Percentiles rank a stretch among this genome's conserved stretches.
Conservation (phyloP, 805 yeast genomes). For the Yarrowia yakushimensis region DNA sequence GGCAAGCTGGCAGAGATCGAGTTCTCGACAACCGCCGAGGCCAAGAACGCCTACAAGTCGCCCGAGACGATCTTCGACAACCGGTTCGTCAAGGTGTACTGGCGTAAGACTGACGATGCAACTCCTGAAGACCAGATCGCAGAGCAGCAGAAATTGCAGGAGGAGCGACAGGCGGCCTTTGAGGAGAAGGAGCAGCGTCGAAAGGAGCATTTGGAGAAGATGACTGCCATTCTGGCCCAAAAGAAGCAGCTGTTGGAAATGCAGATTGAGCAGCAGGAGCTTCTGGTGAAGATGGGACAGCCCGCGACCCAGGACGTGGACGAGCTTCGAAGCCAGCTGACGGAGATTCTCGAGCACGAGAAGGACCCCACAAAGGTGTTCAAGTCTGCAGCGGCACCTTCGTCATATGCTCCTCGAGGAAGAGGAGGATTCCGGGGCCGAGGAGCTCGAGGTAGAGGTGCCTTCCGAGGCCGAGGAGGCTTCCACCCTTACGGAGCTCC, state of each 20-base stretch:
- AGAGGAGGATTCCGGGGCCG: conserved; percentile 2
- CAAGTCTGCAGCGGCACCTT: background rate
- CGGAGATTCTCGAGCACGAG: conserved; percentile 31
- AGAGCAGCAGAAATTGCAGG: conserved; percentile 40
- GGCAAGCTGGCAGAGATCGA: conserved; percentile 42
- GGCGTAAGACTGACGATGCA: conserved; percentile 35
- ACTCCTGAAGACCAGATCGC: conserved; percentile 41
- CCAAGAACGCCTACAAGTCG: conserved; percentile 44
- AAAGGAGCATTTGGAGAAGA: conserved; percentile 37
- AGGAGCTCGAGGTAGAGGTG: conserved; percentile 6
- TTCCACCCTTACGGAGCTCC: conserved; percentile 29
- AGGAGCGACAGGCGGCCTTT: conserved; percentile 43
- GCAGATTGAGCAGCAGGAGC: conserved; percentile 35
- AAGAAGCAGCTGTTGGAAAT: conserved; percentile 40
- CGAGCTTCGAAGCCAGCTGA: conserved; percentile 37
- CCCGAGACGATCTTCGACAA: conserved; percentile 48
- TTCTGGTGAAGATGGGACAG: conserved; percentile 29
- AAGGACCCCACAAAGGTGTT: conserved; percentile 14
- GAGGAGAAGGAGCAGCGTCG: conserved; percentile 41
- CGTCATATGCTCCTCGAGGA: background rate
- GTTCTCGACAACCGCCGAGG: conserved; percentile 40
- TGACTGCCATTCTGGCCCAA: conserved; percentile 38
- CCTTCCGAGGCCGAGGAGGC: conserved; percentile 1
- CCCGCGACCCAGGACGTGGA: conserved; percentile 29
- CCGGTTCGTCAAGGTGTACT: conserved; percentile 49